Percentiles rank a stretch among this genome's conserved stretches.
Conservation (phyloP, 2,329 filamentous ascomycete species). For the Fusarium sp. region DNA sequence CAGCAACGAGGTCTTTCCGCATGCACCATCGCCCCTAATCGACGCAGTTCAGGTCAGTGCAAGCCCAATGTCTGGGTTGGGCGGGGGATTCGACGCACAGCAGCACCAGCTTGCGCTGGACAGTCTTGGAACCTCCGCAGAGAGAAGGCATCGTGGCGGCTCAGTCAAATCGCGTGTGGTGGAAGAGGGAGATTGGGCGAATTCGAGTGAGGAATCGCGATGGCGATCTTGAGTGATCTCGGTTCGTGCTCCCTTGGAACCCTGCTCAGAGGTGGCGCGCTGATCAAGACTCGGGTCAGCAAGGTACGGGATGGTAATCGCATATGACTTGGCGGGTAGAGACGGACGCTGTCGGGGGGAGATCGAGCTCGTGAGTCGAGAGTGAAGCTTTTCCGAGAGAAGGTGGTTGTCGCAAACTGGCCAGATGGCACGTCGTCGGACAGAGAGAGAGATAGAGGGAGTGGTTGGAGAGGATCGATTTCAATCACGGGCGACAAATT, state of each 20-base stretch:
- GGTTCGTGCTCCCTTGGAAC: slow-evolving; percentile 27
- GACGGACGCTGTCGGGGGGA: background rate
- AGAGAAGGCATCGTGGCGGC: slow-evolving; percentile 47
- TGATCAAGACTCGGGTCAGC: slow-evolving; percentile 20
- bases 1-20: slow-evolving; percentile 94
- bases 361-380: background rate
- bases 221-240: slow-evolving; percentile 20
- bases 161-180: slow-evolving; percentile 11
- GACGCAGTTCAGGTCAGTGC: slow-evolving; percentile 23
- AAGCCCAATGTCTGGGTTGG: background rate
- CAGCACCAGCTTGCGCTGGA: slow-evolving; percentile 95
- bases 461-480: background rate
- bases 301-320: slow-evolving; percentile 9
- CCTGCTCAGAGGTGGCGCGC: slow-evolving; percentile 19
- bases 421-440: background rate
- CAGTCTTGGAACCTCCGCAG: slow-evolving; percentile 82
- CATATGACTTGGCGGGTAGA: slow-evolving; percentile 1
- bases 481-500: background rate
- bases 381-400: background rate
- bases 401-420: slow-evolving; percentile 3
- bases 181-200: background rate
- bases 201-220: background rate
- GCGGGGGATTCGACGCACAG: slow-evolving; percentile 63
- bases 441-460: background rate
- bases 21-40: slow-evolving; percentile 89